A percentile compares a stretch with the other conserved stretches of the same genome.
These are phyloP conservation scores for Rubia yunnanensis DNA, from an alignment of 257 asterid genomes.

Conservation along the genomic window DNA sequence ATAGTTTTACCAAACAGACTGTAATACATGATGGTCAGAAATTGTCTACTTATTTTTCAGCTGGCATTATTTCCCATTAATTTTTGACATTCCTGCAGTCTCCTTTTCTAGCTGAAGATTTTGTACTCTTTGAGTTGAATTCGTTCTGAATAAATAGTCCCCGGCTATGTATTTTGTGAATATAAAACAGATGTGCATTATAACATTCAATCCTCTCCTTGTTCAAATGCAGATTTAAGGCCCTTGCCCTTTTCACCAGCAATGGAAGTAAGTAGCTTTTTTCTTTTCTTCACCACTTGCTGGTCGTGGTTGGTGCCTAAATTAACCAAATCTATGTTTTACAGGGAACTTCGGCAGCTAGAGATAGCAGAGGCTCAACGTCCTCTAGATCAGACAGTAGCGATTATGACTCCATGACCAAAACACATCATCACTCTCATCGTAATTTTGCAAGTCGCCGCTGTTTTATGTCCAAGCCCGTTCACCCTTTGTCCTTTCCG, in stretches of 20 bases:
- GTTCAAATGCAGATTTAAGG: slow-evolving; percentile 50
- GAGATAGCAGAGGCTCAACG: slow-evolving; percentile 71
- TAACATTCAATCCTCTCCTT: slow-evolving; percentile 14
- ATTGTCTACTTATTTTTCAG: background rate
- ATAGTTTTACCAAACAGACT: background rate
- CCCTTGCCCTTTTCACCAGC: slow-evolving; percentile 71
- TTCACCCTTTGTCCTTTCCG: slow-evolving; percentile 75
- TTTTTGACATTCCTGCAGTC: background rate
- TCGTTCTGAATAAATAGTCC: background rate
- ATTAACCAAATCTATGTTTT: background rate
- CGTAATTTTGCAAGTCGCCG: slow-evolving; percentile 57
- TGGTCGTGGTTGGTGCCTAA: background rate
- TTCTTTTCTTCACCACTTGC: background rate
- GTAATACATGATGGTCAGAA: background rate
- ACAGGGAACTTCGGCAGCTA: slow-evolving; percentile 77
- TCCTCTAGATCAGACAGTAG: slow-evolving; percentile 91
- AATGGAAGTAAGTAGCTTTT: slow-evolving; percentile 60
- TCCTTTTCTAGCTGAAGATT: background rate
- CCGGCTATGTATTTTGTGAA: background rate
- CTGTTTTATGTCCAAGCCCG: slow-evolving; percentile 85
- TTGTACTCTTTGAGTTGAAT: background rate
- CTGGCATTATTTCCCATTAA: background rate
- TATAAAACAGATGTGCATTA: background rate
- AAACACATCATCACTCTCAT: slow-evolving; percentile 49
- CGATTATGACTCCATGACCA: slow-evolving; percentile 57